Conservation (phyloP, 345 rosid species). For the Eucalyptus tenuipes region DNA sequence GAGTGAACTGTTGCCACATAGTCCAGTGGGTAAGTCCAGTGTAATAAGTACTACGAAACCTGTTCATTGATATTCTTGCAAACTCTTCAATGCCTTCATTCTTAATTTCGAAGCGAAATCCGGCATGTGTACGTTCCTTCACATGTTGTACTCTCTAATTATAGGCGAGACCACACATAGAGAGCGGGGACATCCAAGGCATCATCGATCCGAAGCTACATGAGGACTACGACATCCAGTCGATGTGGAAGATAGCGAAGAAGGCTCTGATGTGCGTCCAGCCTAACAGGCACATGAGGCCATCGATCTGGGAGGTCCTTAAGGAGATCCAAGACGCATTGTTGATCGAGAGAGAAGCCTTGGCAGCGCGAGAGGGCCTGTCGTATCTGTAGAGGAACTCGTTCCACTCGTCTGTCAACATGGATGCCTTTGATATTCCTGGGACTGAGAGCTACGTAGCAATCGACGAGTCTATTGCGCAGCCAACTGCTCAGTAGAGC, state of each 20-base stretch:
- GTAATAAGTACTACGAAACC: not conserved
- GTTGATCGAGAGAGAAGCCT: conserved; percentile 53
- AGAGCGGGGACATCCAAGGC: conserved; percentile 84
- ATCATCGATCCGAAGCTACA: conserved; percentile 64
- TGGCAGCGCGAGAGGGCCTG: conserved; percentile 37
- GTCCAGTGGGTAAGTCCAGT: conserved; percentile 85
- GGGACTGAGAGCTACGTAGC: conserved; percentile 42
- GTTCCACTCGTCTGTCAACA: conserved; percentile 46
- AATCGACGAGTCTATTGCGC: conserved; percentile 44
- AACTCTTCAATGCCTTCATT: not conserved
- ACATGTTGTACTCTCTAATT: not conserved
- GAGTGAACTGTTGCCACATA: conserved; percentile 75
- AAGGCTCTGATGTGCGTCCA: conserved; percentile 80
- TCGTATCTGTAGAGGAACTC: conserved; percentile 59
- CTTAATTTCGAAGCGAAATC: not conserved
- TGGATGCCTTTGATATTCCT: conserved; percentile 28
- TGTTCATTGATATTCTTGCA: not conserved
- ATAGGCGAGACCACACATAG: conserved; percentile 87
- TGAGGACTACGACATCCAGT: conserved; percentile 72
- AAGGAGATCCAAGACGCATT: conserved; percentile 95
- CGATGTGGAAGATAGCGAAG: conserved; percentile 98
- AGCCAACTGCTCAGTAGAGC: conserved; percentile 55
- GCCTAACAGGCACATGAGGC: conserved; percentile 89
- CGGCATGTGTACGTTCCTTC: not conserved
- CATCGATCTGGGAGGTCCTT: conserved; percentile 81